Evolutionary conservation across 1,284 basidiomycete genomes (phyloP), one percentile per base, ranked within the genome.

Genomic region (Gomphus sp.): DNA sequence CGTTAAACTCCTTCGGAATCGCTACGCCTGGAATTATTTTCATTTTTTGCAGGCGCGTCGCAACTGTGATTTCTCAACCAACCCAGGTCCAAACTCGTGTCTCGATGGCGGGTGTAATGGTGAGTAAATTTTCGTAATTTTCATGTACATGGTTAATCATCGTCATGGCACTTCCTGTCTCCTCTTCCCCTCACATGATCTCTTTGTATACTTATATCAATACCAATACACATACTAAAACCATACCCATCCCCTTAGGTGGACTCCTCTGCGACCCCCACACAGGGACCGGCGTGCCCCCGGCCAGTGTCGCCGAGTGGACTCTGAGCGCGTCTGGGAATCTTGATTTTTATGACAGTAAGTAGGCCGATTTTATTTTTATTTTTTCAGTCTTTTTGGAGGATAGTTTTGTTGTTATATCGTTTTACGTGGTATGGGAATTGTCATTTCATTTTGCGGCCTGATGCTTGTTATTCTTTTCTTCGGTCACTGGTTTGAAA

Each of bases 81-180:
- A 75, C 63, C 75, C 77, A 18, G 80, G 78, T 9, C 74, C 80
- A 0, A 80, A 76, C 60, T 80, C 80, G 3, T 83, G 81, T 62
- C 61, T 79, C 31, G 75, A 76, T 62, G 81, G 80, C 34, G 80
- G 80, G 44, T 81, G 79, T 63, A 79, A 79, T 59, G 75, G 56
- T 55, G 31, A 37, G 9, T 16, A 6, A 43, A 16, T 22, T 22
- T 22, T 22, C 22, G 22, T 22, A 22, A 22, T 22, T 22, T 22
- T 22, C 22, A 22, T 22, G 22, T 22, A 22, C 22, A 22, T 22
- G 22, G 22, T 22, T 1, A 22, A 22, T 22, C 22, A 22, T 22
- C 22, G 22, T 22, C 22, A 22, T 22, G 22, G 22, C 22, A 22
- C 22, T 22, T 22, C 22, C 22, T 22, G 22, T 22, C 22, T 22